Evolutionary conservation across 139 green algal species (phyloP), one percentile per base, ranked within the genome.

Genomic region (Astrephomene gubernaculifera): DNA sequence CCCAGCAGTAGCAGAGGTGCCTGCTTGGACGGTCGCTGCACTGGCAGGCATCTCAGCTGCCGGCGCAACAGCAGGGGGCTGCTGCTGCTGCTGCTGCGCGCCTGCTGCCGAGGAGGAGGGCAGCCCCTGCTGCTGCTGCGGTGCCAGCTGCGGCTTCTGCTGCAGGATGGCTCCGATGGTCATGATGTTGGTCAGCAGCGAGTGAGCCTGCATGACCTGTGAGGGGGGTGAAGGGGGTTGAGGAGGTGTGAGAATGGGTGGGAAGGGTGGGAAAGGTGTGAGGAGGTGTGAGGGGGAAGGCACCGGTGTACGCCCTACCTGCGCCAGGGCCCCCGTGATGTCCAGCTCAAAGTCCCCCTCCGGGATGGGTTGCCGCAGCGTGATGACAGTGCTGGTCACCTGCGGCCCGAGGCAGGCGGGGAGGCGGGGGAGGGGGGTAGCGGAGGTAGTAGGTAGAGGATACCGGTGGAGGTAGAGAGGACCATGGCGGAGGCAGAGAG

Each of bases 101-200:
- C 24, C 44, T 17, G 49, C 45, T 8, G 73, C 73, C 19, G 52
- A 5, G 2, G 53, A 17, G 5, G 73, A n/a, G n/a, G n/a, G n/a
- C n/a, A n/a, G n/a, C 35, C 7, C 33, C 33, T 14, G 36, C 24
- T 24, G 45, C 57, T 82, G 74, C 54, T 82, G 54, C 22, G 74
- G 54, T 60, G 76, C 76, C n/a, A 83, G 76, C 60, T 83, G 60
- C 35, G 76, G 76, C 76, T 83, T 72, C 76, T 83, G 76, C 76
- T 83, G 76, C 60, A 83, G 60, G 60, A 83, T 83, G 38, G 76
- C 76, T 19, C 76, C 76, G 41, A 83, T 72, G 38, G 76, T 83
- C 60, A 83, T 83, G 38, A 83, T 83, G 57, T 83, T 83, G 57
- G 60, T 35, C 43, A 83, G 76, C 57, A 83, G 76, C 41, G 76